Conservation (phyloP, 1,284 basidiomycete species). For the Cutaneotrichosporon sp. region DNA sequence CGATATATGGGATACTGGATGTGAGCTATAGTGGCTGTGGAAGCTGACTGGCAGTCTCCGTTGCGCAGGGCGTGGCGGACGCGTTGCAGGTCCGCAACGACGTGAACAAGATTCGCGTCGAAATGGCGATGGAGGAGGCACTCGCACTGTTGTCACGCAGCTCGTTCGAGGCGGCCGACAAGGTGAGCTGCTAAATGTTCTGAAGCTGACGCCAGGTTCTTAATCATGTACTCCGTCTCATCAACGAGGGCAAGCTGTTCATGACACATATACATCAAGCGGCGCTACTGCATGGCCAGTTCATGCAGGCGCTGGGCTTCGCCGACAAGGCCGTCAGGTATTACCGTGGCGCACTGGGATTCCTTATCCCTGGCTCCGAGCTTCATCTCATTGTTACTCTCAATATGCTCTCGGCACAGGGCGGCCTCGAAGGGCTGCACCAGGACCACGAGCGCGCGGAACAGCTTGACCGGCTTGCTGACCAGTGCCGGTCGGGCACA, state of each 20-base stretch:
- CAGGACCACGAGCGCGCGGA: constrained; percentile 6
- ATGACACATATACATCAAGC: constrained; percentile 27
- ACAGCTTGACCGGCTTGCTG: constrained; percentile 19
- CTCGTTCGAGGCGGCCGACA: constrained; percentile 20
- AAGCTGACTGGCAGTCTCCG: constrained; percentile 24
- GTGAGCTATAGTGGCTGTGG: constrained; percentile 20
- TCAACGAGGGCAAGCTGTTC: constrained; percentile 22
- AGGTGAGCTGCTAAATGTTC: constrained; percentile 15
- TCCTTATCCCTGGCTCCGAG: constrained; percentile 32
- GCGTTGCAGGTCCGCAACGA: constrained; percentile 15
- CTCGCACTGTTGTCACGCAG: constrained; percentile 31
- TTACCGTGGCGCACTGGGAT: constrained; percentile 26
- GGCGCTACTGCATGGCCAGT: constrained; percentile 34
- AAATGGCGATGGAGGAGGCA: constrained; percentile 38
- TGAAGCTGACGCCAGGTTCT: constrained; percentile 19
- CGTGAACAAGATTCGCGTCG: constrained; percentile 26
- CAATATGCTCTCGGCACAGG: constrained; percentile 22
- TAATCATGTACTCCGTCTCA: constrained; percentile 12
- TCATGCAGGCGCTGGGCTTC: constrained; percentile 30
- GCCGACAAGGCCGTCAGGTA: constrained; percentile 24
- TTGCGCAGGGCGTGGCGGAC: constrained; percentile 22
- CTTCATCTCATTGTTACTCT: constrained; percentile 33
- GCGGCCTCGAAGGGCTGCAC: constrained; percentile 13
- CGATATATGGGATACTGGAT: constrained; percentile 42
- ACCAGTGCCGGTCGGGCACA: constrained; percentile 29